Evolutionary conservation across 1,139 yeast genomes (phyloP), one percentile per base, ranked within the genome.

Genomic region (Starmera stellimalicola): DNA sequence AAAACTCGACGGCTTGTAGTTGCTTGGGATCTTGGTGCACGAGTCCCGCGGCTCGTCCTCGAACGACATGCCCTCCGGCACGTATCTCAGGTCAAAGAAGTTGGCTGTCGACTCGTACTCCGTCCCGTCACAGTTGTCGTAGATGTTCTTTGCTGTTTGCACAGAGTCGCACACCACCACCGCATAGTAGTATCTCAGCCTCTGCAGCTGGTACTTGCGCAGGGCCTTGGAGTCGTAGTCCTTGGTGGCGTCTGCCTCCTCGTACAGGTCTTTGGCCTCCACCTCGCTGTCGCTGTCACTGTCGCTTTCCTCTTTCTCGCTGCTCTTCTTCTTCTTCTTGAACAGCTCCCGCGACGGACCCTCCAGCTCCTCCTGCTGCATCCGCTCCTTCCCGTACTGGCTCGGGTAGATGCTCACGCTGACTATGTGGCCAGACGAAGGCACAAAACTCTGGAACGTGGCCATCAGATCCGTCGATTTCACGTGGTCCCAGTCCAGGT

Each of bases 61-160:
- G 56, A 91, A 91, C 4, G 70, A 77, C 84, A 85, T 83, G 16
- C 73, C 95, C 35, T 83, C 94, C 1, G 98, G 98, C 36, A 93
- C 76, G 51, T 84, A 93, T 48, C 98, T 69, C 43, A 93, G 63
- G 55, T 93, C 98, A 55, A 93, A 88, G 37, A 84, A 73, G 54
- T 93, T 93, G 15, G 98, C 95, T 0, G 97, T 87, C 10, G 95
- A 80, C 58, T 93, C 99, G 51, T 75, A 91, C 57, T 93, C 99
- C 0, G 96, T 74, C 18, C 95, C 95, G 56, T 93, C 98, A 59
- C 95, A 83, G 50, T 74, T 81, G 30, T 76, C 77, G 53, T 88
- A 93, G 28, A 93, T 85, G 30, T 63, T 62, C 47, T 75, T 70
- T 1, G 97, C 83, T 0, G 96, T 81, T 5, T 55, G 58, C 1